Conservation (phyloP, 495 filamentous ascomycete species). For the Neurospora sp. region DNA sequence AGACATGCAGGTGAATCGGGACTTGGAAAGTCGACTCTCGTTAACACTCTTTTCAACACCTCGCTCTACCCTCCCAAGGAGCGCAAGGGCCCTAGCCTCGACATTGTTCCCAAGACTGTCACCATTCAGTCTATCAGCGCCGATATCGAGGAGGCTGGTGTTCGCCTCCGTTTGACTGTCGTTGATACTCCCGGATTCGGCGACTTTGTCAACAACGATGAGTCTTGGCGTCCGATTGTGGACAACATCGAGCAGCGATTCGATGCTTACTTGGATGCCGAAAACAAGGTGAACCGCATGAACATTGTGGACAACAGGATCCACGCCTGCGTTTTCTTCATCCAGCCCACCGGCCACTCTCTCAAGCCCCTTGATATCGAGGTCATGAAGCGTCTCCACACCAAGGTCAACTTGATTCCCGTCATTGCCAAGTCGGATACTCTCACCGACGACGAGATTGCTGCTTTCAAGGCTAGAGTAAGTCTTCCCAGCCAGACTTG, state of each 20-base stretch:
- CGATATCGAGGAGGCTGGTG: conserved; percentile 97
- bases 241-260: conserved; percentile 99
- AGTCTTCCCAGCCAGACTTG: conserved; percentile 21
- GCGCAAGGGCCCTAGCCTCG: conserved; percentile 89
- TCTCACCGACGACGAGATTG: conserved; percentile 92
- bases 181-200: conserved; percentile 98
- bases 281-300: conserved; percentile 99
- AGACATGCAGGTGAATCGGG: conserved; percentile 79
- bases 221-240: conserved; percentile 96
- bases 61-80: conserved; percentile 98
- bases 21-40: conserved; percentile 95
- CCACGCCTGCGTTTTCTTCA: conserved; percentile 98
- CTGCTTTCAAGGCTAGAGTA: conserved; percentile 88
- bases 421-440: conserved; percentile 99
- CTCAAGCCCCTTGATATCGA: conserved; percentile 98
- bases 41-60: conserved; percentile 99
- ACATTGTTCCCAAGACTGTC: conserved; percentile 98
- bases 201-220: conserved; percentile 99
- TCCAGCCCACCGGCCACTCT: conserved; percentile 98
- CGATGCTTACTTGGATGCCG: conserved; percentile 94
- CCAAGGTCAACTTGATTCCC: conserved; percentile 99
- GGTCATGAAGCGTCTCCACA: conserved; percentile 97
- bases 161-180: conserved; percentile 91
- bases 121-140: conserved; percentile 97
- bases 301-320: conserved; percentile 99